Percentiles rank a stretch among this genome's conserved stretches.
phyloP scores from a whole-genome alignment of 768 basidiomycete genomes.

The Tubosaeta sp. region DNA sequence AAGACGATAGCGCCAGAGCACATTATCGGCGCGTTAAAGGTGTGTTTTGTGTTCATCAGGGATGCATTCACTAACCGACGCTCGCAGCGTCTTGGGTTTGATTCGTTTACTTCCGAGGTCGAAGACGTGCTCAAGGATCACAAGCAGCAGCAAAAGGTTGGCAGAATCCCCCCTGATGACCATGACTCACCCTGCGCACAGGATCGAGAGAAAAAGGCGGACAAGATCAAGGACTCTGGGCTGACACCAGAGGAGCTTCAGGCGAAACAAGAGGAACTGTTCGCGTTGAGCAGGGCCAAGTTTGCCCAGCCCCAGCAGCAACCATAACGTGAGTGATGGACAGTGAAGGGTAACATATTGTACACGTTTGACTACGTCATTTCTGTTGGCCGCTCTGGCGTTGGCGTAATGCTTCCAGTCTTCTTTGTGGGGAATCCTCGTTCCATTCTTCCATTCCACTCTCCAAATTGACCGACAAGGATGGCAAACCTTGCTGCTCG shows the following conservation, averaged over 20 bases:
- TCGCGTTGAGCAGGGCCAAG: constrained; percentile 86
- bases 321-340: constrained; percentile 11
- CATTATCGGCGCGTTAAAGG: constrained; percentile 88
- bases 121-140: constrained; percentile 93
- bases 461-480: constrained; percentile 31
- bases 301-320: constrained; percentile 58
- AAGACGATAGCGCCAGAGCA: constrained; percentile 99
- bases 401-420: constrained; percentile 50
- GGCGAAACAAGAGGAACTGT: constrained; percentile 84
- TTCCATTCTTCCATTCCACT: constrained; percentile 56
- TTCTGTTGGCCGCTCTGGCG: constrained; percentile 34
- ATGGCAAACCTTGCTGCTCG: constrained; percentile 77
- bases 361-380: constrained; percentile 30
- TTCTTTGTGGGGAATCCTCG: constrained; percentile 54
- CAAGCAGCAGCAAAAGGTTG: constrained; percentile 91
- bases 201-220: constrained; percentile 91
- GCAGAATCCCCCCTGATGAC: constrained; percentile 13
- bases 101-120: constrained; percentile 84
- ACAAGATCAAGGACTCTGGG: constrained; percentile 84
- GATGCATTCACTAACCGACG: constrained; percentile 6
- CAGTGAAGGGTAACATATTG: constrained; percentile 13
- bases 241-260: constrained; percentile 88
- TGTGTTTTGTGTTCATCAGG: constrained; percentile 28
- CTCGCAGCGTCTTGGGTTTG: constrained; percentile 83
- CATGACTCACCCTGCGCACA: constrained; percentile 28